A percentile compares a stretch with the other conserved stretches of the same genome.
phyloP scores from a whole-genome alignment of 2,329 filamentous ascomycete species.

The Penicillium sp. region DNA sequence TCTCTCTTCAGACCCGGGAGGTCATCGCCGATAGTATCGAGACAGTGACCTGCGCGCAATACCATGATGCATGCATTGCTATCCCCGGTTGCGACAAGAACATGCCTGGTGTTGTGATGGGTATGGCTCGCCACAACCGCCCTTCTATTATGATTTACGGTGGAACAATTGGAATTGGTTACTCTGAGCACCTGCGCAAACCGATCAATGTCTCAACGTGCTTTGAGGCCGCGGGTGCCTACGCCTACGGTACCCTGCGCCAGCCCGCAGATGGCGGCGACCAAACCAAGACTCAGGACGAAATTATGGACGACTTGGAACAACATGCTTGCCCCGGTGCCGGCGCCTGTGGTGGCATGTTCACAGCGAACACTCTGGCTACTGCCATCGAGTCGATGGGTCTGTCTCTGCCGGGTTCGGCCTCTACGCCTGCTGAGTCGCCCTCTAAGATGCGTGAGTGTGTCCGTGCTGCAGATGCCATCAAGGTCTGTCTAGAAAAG shows the following conservation, averaged over 20 bases:
- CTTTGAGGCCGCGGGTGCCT: constrained; percentile 82
- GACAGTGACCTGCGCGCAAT: constrained; percentile 85
- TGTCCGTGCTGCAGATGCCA: constrained; percentile 72
- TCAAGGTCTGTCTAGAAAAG: constrained; percentile 73
- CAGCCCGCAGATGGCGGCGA: constrained; percentile 64
- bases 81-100: constrained; percentile 97
- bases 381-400: constrained; percentile 88
- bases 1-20: constrained; percentile 83
- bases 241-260: constrained; percentile 68
- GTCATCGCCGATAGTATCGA: constrained; percentile 94
- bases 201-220: constrained; percentile 84
- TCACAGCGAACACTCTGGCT: constrained; percentile 91
- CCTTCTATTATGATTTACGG: constrained; percentile 96
- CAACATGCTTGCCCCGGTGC: constrained; percentile 71
- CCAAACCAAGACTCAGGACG: constrained; percentile 64
- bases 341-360: constrained; percentile 88
- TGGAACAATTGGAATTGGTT: constrained; percentile 84
- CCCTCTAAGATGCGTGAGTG: constrained; percentile 86
- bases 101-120: constrained; percentile 91
- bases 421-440: constrained; percentile 73
- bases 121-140: constrained; percentile 83
- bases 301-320: constrained; percentile 82
- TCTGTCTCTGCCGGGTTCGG: constrained; percentile 75
- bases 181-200: constrained; percentile 69
- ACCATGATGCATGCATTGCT: constrained; percentile 87